These are phyloP conservation scores for Yarrowia yakushimensis DNA, from an alignment of 805 yeast genomes.

Conservation along the genomic window DNA sequence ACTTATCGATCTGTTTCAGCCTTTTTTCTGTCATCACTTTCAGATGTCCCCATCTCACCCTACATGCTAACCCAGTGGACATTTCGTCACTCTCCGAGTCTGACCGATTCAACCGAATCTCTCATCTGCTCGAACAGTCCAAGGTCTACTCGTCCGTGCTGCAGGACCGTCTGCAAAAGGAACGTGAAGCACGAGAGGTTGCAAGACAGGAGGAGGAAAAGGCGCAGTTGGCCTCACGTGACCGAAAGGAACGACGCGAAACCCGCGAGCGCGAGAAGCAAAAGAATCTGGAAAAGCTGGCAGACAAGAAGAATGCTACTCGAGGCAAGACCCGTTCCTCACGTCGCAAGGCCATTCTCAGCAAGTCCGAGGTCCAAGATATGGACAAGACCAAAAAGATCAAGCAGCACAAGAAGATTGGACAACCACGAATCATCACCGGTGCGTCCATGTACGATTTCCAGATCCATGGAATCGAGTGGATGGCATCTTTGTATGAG, in stretches of 20 bases:
- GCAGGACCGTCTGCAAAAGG: constrained; percentile 58
- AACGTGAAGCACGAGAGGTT: constrained; percentile 34
- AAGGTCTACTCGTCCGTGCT: constrained; percentile 84
- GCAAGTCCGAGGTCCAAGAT: background rate
- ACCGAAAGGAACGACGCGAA: constrained; percentile 26
- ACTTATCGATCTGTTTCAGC: too few species aligned
- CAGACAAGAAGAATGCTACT: background rate
- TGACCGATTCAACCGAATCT: constrained; percentile 16
- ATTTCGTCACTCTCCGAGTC: constrained; percentile 4
- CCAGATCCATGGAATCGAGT: constrained; percentile 85
- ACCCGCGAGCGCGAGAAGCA: constrained; percentile 14
- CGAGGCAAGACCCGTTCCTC: background rate
- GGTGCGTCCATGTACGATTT: constrained; percentile 72
- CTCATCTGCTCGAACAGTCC: constrained; percentile 67
- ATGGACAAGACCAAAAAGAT: background rate
- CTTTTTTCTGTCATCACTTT: too few species aligned
- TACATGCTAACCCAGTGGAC: constrained; percentile 14
- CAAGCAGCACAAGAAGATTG: constrained; percentile 22
- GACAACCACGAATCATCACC: constrained; percentile 54
- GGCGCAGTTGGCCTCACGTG: constrained; percentile 27
- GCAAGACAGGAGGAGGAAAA: constrained; percentile 7
- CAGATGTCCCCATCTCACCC: too few species aligned
- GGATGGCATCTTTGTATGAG: constrained; percentile 84
- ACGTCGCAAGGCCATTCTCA: background rate
- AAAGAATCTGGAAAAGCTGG: background rate